Evolutionary conservation across 2,329 filamentous ascomycete genomes (phyloP), one percentile per base, ranked within the genome.

Genomic region (Cladosporium sp.): DNA sequence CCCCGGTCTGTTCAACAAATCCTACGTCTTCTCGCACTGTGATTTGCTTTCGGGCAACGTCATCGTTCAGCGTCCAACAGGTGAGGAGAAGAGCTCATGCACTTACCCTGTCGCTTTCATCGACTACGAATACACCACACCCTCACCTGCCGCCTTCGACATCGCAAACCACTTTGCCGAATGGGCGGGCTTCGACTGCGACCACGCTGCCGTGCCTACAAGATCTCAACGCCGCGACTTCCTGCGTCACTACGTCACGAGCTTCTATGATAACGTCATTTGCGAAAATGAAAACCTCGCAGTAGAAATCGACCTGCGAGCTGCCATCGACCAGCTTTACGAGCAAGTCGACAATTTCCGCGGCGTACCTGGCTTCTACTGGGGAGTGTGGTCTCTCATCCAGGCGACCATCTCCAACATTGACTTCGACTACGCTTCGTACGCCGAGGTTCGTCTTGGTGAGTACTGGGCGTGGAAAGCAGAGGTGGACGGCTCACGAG

Each of bases 151-250:
- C 4, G 93, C 94, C 1, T 99, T 99, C 79, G 95, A 99, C 77
- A 89, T 99, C 72, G 90, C 94, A 60, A 99, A 99, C 80, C 95
- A 99, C 82, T 97, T 99, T 76, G 93, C 95, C 57, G 95, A 99
- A 80, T 99, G 95, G 94, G 93, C 90, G 67, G 95, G 95, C 65
- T 97, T 97, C 75, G 92, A 96, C 73, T 99, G 95, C 82, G 93
- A 98, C 78, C 93, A 91, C 80, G 87, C 81, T 73, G 89, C 90
- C 71, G 85, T 98, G 65, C 95, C 95, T 5, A 95, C 91, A 1
- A 86, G 85, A 68, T 82, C 88, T 23, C 88, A 94, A 72, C 89
- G 95, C 31, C 86, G 87, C 53, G 87, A 89, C 64, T 99, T 99
- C 79, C 86, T 98, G 67, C 82, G 85, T 69, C 90, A 94, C 75